These are phyloP conservation scores for Afroboletus lepidellus DNA, from an alignment of 1,284 basidiomycete genomes.

Conservation along the genomic window DNA sequence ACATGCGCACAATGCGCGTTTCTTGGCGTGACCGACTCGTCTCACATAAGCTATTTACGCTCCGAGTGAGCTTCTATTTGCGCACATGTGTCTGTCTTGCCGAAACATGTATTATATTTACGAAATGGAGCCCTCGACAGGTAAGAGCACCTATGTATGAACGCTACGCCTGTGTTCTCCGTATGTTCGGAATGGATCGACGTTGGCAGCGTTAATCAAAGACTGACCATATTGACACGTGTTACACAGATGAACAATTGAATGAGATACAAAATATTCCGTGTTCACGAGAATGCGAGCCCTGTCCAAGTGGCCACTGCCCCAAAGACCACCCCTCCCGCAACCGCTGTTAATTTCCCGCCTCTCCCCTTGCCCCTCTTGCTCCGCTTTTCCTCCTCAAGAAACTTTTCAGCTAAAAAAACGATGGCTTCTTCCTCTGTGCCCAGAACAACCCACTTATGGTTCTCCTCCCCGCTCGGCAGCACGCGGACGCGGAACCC, in stretches of 20 bases:
- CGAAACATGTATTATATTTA: constrained; percentile 2
- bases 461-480: constrained; percentile 29
- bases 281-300: constrained; percentile 34
- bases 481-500: constrained; percentile 44
- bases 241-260: neutral
- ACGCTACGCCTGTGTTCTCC: constrained; percentile 3
- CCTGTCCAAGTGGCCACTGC: constrained; percentile 38
- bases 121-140: neutral
- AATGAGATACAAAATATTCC: neutral
- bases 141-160: neutral
- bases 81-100: neutral
- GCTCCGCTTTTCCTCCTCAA: constrained; percentile 34
- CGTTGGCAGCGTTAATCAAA: neutral
- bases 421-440: constrained; percentile 42
- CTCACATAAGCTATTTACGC: neutral
- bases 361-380: constrained; percentile 17
- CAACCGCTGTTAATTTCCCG: constrained; percentile 31
- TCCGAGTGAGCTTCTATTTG: neutral
- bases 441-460: constrained; percentile 49
- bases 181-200: constrained; percentile 11
- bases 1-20: constrained; percentile 7
- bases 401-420: constrained; percentile 32
- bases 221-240: neutral
- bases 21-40: neutral
- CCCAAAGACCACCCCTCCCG: constrained; percentile 38